Evolutionary conservation across 1,139 yeast genomes (phyloP).

Genomic region (Sugiyamaella japonica): DNA sequence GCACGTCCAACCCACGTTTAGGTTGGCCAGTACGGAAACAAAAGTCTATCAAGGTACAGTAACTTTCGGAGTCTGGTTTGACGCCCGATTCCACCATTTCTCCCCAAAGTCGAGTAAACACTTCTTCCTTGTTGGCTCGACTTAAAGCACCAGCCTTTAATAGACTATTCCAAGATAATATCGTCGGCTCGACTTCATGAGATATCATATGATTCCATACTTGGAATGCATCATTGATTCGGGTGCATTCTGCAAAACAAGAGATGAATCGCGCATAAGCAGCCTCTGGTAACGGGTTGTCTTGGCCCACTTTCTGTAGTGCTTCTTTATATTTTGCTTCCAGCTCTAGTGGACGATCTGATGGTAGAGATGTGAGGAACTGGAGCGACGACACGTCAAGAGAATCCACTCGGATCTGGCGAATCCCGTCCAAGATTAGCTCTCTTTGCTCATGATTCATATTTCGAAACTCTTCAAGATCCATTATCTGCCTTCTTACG

Average conservation of each 20-base stretch:
- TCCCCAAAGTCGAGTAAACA: constrained; percentile 44
- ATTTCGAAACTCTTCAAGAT: constrained; percentile 22
- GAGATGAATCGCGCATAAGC: constrained; percentile 41
- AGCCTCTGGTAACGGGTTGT: constrained; percentile 34
- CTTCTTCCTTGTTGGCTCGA: constrained; percentile 35
- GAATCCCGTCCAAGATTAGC: constrained; percentile 25
- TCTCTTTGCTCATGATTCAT: constrained; percentile 18
- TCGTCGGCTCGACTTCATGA: constrained; percentile 38
- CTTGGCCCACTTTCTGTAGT: constrained; percentile 21
- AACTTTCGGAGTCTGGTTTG: constrained; percentile 45
- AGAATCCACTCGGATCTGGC: constrained; percentile 26
- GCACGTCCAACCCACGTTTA: constrained; percentile 38
- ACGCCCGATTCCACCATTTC: constrained; percentile 41
- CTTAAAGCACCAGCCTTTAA: constrained; percentile 45
- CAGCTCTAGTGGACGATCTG: constrained; percentile 31
- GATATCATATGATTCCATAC: constrained; percentile 46
- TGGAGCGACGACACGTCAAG: constrained; percentile 29
- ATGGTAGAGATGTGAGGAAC: constrained; percentile 29
- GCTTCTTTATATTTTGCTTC: constrained; percentile 32
- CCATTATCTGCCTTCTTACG: constrained; percentile 24
- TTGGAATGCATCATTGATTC: constrained; percentile 38
- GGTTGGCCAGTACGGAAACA: constrained; percentile 38
- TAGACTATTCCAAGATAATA: constrained; percentile 49
- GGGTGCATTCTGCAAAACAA: constrained; percentile 39
- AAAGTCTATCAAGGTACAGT: constrained; percentile 42